Evolutionary conservation across 1,284 basidiomycete genomes (phyloP).

Genomic region (Tetrapyrgos nigripes): DNA sequence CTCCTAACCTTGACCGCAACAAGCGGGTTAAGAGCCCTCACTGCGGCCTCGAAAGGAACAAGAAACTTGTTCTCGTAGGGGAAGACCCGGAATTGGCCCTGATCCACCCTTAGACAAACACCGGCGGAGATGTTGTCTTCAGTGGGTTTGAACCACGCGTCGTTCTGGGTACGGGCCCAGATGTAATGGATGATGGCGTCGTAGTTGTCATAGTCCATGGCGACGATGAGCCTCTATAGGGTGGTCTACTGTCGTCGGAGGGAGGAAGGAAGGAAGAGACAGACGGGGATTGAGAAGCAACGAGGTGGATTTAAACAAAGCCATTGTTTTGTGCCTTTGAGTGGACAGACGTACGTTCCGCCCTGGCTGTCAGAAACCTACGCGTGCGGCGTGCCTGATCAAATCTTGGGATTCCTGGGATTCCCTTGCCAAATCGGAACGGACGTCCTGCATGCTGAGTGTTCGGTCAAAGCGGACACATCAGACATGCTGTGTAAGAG

Average conservation of each 20-base stretch:
- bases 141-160: conserved; percentile 79
- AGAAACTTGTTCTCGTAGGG: conserved; percentile 71
- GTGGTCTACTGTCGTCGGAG: conserved; percentile 29
- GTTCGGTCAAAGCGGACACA: too few relatives aligned
- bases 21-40: conserved; percentile 76
- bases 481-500: too few relatives aligned
- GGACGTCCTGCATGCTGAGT: too few relatives aligned
- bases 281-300: not conserved
- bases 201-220: conserved; percentile 79
- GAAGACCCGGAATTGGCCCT: conserved; percentile 67
- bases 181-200: conserved; percentile 75
- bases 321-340: too few relatives aligned
- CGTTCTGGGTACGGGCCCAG: conserved; percentile 67
- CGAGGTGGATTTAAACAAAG: too few relatives aligned
- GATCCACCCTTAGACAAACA: conserved; percentile 70
- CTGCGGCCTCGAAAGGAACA: conserved; percentile 71
- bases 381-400: too few relatives aligned
- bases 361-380: too few relatives aligned
- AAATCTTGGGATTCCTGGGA: too few relatives aligned
- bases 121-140: conserved; percentile 75
- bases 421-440: too few relatives aligned
- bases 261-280: conserved; percentile 22
- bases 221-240: conserved; percentile 34
- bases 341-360: too few relatives aligned
- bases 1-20: conserved; percentile 83